Percentiles rank a stretch among this genome's conserved stretches.
phyloP scores from a whole-genome alignment of 2,329 filamentous ascomycete genomes.

The Fusarium acutatum region DNA sequence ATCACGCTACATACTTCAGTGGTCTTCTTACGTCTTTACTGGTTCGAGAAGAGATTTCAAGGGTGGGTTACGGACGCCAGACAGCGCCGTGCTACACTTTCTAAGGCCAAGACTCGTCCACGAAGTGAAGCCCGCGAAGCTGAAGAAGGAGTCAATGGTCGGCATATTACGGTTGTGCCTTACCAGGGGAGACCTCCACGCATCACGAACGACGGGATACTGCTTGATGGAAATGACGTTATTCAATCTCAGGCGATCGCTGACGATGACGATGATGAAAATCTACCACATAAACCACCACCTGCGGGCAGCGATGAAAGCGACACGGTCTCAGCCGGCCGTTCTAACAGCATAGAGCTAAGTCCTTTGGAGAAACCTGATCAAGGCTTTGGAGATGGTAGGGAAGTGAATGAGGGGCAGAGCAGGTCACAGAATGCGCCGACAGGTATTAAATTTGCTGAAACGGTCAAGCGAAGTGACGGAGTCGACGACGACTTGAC shows the following conservation, averaged over 20 bases:
- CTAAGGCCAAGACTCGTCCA: conserved; percentile 66
- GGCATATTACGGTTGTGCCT: conserved; percentile 73
- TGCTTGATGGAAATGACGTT: conserved; percentile 49
- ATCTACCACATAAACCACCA: conserved; percentile 36
- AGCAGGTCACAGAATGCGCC: conserved; percentile 23
- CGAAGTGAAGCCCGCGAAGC: conserved; percentile 55
- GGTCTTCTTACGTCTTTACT: conserved; percentile 92
- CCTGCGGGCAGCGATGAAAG: conserved; percentile 49
- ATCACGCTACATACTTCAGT: conserved; percentile 87
- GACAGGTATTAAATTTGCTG: conserved; percentile 70
- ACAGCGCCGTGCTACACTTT: conserved; percentile 69
- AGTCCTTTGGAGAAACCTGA: conserved; percentile 32
- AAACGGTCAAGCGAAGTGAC: conserved; percentile 69
- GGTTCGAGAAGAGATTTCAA: conserved; percentile 97
- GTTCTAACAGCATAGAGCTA: conserved; percentile 39
- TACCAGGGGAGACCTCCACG: conserved; percentile 61
- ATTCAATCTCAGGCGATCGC: conserved; percentile 38
- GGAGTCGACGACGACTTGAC: conserved; percentile 58
- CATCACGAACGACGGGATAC: conserved; percentile 68
- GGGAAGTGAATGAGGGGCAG: conserved; percentile 12
- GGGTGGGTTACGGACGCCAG: conserved; percentile 79
- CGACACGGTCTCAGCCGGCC: conserved; percentile 45
- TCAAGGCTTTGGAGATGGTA: conserved; percentile 17
- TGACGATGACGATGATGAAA: conserved; percentile 45
- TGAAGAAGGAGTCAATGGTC: conserved; percentile 71